These are phyloP conservation scores for Syzygium oleosum DNA, from an alignment of 345 rosid species.

Conservation along the genomic window DNA sequence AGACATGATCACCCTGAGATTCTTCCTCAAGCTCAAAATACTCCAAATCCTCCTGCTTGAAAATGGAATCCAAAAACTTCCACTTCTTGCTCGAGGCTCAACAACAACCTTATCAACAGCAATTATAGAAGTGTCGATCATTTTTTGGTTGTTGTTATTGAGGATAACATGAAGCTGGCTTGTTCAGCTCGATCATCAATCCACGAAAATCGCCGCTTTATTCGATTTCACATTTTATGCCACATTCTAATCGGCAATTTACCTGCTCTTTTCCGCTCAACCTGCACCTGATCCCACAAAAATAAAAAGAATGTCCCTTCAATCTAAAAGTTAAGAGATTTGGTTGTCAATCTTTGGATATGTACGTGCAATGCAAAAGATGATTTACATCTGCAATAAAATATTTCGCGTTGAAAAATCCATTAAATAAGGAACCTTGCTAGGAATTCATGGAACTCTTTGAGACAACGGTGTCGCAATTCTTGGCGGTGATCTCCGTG, in stretches of 20 bases:
- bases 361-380: background rate
- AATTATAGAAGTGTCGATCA: too few species aligned
- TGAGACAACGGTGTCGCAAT: background rate
- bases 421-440: background rate
- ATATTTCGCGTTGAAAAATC: background rate
- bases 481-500: background rate
- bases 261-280: background rate
- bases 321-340: background rate
- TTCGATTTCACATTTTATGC: background rate
- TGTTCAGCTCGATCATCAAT: background rate
- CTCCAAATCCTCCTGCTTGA: too few species aligned
- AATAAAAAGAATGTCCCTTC: background rate
- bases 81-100: too few species aligned
- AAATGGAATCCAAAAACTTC: too few species aligned
- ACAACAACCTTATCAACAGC: background rate
- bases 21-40: too few species aligned
- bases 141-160: too few species aligned
- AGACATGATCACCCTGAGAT: too few species aligned
- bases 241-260: background rate
- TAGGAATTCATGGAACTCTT: background rate
- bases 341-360: background rate
- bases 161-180: background rate
- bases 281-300: background rate
- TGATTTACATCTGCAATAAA: background rate
- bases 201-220: background rate